phyloP scores from a whole-genome alignment of 345 rosid species.

The Gossypium longicalyx region DNA sequence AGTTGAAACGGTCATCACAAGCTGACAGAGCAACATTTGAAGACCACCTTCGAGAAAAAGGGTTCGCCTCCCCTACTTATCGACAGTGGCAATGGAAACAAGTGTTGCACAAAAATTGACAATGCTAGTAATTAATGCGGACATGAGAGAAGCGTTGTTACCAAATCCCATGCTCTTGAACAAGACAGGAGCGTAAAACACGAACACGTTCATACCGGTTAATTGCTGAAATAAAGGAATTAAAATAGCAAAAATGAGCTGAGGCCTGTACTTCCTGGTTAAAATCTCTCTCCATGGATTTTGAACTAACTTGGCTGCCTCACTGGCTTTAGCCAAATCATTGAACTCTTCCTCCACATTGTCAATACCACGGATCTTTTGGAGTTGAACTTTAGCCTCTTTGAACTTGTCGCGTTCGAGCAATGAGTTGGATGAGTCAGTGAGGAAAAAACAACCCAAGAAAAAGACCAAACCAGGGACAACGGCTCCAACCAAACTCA shows the following conservation, averaged over 20 bases:
- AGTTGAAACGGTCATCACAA: constrained; percentile 49
- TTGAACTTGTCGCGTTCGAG: constrained; percentile 65
- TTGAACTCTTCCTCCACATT: constrained; percentile 71
- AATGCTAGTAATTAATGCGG: constrained; percentile 61
- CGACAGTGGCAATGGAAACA: constrained; percentile 67
- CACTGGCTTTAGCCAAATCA: constrained; percentile 64
- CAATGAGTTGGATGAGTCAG: constrained; percentile 91
- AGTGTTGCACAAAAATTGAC: constrained; percentile 54
- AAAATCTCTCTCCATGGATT: constrained; percentile 68
- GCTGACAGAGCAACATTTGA: constrained; percentile 79
- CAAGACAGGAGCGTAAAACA: constrained; percentile 84
- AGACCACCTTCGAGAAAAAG: constrained; percentile 74
- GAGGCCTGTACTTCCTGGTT: constrained; percentile 75
- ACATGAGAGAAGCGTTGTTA: constrained; percentile 59
- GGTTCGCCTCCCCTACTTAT: constrained; percentile 71
- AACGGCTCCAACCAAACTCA: constrained; percentile 87
- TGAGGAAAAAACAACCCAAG: constrained; percentile 59
- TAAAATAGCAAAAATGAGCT: constrained; percentile 58
- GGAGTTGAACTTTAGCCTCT: constrained; percentile 48
- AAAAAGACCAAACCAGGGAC: constrained; percentile 22
- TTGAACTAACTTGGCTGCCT: constrained; percentile 56
- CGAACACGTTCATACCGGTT: constrained; percentile 77
- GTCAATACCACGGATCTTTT: constrained; percentile 52
- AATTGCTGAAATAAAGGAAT: constrained; percentile 77
- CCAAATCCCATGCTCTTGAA: constrained; percentile 75